Base-by-base conservation (phyloP, 257 asterid species). In the Penstemon davidsonii region DNA sequence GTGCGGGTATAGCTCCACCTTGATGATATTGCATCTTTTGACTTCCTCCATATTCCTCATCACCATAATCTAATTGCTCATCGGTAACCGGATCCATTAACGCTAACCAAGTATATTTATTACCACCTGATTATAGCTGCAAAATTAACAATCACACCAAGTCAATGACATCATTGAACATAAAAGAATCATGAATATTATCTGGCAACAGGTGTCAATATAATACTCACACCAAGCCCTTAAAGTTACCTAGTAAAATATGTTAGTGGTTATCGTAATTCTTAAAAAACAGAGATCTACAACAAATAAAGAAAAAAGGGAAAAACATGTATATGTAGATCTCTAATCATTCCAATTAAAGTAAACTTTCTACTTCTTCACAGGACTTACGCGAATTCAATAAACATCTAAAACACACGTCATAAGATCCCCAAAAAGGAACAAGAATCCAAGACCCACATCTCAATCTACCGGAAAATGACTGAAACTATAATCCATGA, bases 1-100 rank as follows among this genome's bases (percentile, higher is more conserved):
- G 92, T 1, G 97, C 96, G 25, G 87, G 84, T 73, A 88, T 91
- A 41, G 92, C 85, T 69, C 85, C 95, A 68, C 85, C 81, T 55
- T 80, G 88, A 78, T 85, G 92, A 80, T 76, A 89, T 74, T 84
- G 92, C 80, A 74, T 75, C 79, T 83, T 85, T 55, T 83, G 86
- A 76, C 77, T 76, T 66, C 87, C 89, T 67, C 84, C 88, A 70
- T 78, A 88, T 36, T 84, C 93, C 62, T 77, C 90, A 15, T 89
- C 91, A 62, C 91, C 95, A 63, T 54, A 88, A 75, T 85, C 92
- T 76, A 86, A 61, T 66, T 88, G 88, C 64, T 88, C 92, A 5
- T 82, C 89, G n/a, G 76, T 69, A 62, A 70, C 71, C 11, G 89
- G 87, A 86, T 90, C 93, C 95, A 87, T 90, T 50, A 33, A 75